Percentiles rank a stretch among this genome's conserved stretches.
Conservation (phyloP, 148 eudicot genomes). For the Chenopodium suecicum region DNA sequence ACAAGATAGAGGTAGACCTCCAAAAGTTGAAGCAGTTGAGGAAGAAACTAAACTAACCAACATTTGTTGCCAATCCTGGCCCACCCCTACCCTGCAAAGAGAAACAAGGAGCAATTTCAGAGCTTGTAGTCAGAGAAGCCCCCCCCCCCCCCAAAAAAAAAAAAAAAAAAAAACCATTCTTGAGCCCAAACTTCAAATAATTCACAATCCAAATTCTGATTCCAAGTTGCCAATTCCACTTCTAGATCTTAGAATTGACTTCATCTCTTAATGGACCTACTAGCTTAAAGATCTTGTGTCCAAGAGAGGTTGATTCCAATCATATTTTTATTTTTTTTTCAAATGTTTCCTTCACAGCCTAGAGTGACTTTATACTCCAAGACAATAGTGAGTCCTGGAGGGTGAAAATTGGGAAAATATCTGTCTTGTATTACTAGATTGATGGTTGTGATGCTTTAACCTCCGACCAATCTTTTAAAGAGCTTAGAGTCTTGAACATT, state of each 20-base stretch:
- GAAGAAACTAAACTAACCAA: slow-evolving; percentile 49
- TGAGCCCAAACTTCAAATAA: background rate
- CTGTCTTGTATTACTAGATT: background rate
- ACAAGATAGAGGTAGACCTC: slow-evolving; percentile 10
- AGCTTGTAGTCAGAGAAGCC: slow-evolving; percentile 7
- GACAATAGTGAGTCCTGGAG: background rate
- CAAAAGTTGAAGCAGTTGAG: slow-evolving; percentile 2
- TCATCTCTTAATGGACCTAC: background rate
- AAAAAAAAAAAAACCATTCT: background rate
- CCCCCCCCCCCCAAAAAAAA: background rate
- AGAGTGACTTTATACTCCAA: background rate
- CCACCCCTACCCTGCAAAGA: slow-evolving; percentile 89
- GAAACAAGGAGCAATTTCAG: slow-evolving; percentile 14
- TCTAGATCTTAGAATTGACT: background rate
- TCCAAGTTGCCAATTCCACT: background rate
- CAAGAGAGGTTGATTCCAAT: background rate
- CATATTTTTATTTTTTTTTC: background rate
- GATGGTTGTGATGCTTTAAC: background rate
- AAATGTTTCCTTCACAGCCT: background rate
- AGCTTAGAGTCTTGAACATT: too few relatives aligned
- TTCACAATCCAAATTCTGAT: background rate
- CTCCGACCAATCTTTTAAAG: background rate
- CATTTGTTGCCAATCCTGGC: slow-evolving; percentile 71
- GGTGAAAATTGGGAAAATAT: too few relatives aligned
- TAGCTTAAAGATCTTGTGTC: background rate